Evolutionary conservation across 805 yeast species (phyloP).

Genomic region (Saccharomycopsis oosterbeekiorum): DNA sequence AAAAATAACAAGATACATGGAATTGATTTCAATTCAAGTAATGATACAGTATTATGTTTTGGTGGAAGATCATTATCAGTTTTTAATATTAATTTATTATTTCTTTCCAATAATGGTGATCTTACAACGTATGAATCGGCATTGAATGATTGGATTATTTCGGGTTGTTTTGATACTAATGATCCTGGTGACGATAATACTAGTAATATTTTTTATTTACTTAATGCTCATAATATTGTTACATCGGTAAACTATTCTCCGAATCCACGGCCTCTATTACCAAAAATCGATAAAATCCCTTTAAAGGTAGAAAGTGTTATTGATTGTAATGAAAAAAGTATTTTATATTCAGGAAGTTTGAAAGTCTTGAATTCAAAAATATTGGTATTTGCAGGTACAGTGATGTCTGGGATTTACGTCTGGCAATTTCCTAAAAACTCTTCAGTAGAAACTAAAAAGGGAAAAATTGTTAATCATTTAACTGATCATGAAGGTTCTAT

Average conservation of each 20-base stretch:
- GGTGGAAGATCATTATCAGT: slow-evolving; percentile 68
- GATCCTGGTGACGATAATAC: slow-evolving; percentile 19
- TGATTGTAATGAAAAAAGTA: slow-evolving; percentile 60
- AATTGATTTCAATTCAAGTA: slow-evolving; percentile 27
- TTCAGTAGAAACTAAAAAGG: slow-evolving; percentile 16
- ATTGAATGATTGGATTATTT: slow-evolving; percentile 72
- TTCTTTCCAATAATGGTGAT: slow-evolving; percentile 11
- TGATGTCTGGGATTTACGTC: slow-evolving; percentile 73
- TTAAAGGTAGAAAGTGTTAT: slow-evolving; percentile 23
- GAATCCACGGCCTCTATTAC: slow-evolving; percentile 19
- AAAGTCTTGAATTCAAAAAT: slow-evolving; percentile 36
- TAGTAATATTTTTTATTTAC: slow-evolving; percentile 33
- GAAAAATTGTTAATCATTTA: slow-evolving; percentile 40
- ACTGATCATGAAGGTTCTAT: slow-evolving; percentile 86
- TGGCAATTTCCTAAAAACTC: slow-evolving; percentile 41
- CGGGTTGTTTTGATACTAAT: slow-evolving; percentile 36
- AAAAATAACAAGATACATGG: slow-evolving; percentile 75
- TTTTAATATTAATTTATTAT: slow-evolving; percentile 26
- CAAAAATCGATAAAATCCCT: slow-evolving; percentile 15
- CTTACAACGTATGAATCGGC: slow-evolving; percentile 31
- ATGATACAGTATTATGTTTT: slow-evolving; percentile 32
- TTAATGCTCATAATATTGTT: slow-evolving; percentile 76
- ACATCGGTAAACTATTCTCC: slow-evolving; percentile 24
- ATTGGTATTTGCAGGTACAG: slow-evolving; percentile 81
- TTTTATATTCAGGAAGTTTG: slow-evolving; percentile 80